Percentiles rank a stretch among this genome's conserved stretches.
phyloP scores from a whole-genome alignment of 345 rosid genomes.

The Bruguiera sexangula region DNA sequence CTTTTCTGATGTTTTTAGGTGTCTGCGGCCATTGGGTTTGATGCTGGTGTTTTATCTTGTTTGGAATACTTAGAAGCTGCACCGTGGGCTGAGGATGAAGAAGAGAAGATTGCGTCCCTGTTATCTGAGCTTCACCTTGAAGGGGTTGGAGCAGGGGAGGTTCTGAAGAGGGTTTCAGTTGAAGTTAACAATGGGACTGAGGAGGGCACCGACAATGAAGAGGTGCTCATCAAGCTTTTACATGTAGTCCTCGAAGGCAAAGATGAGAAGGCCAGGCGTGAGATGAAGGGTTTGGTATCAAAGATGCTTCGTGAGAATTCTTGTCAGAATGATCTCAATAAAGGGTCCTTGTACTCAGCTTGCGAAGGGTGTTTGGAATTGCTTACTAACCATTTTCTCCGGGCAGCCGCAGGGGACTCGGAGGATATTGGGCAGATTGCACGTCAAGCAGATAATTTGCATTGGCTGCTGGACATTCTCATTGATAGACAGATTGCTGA shows the following conservation, averaged over 20 bases:
- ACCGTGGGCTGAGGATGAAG: constrained; percentile 99
- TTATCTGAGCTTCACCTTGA: constrained; percentile 84
- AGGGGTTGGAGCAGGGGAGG: constrained; percentile 91
- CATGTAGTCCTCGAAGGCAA: constrained; percentile 92
- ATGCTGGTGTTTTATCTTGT: constrained; percentile 93
- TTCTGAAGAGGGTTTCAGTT: constrained; percentile 79
- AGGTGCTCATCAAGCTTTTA: constrained; percentile 80
- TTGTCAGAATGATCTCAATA: constrained; percentile 77
- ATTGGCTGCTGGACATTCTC: constrained; percentile 91
- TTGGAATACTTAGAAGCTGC: constrained; percentile 97
- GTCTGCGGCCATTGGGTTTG: constrained; percentile 93
- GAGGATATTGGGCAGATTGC: constrained; percentile 71
- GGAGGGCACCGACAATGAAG: constrained; percentile 52
- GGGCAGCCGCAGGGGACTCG: constrained; percentile 61
- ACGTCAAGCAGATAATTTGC: constrained; percentile 89
- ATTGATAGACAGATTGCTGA: constrained; percentile 92
- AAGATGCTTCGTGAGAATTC: constrained; percentile 97
- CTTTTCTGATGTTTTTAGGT: constrained; percentile 51
- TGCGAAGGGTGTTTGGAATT: constrained; percentile 77
- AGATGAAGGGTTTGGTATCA: constrained; percentile 86
- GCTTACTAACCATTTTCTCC: constrained; percentile 58
- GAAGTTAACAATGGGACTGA: constrained; percentile 58
- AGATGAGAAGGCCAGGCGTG: constrained; percentile 97
- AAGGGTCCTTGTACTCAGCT: constrained; percentile 83
- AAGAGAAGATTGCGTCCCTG: constrained; percentile 77